Conservation (phyloP, 2,329 filamentous ascomycete genomes). For the Zymoseptoria passerinii region DNA sequence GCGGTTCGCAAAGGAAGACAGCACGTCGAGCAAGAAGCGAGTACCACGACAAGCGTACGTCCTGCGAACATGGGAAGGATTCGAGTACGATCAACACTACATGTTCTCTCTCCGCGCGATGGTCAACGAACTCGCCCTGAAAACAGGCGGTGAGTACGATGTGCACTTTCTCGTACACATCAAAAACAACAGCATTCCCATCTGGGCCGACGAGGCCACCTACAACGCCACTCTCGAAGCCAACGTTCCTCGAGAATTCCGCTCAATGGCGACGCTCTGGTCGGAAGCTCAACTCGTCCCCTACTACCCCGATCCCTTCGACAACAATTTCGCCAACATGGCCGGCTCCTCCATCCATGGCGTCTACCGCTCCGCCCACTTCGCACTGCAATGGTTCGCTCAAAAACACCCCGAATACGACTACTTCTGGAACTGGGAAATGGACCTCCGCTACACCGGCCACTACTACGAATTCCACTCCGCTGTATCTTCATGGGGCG, state of each 20-base stretch:
- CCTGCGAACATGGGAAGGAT: conserved; percentile 76
- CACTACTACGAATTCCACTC: conserved; percentile 76
- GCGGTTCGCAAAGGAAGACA: conserved; percentile 34
- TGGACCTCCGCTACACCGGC: conserved; percentile 72
- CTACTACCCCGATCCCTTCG: conserved; percentile 79
- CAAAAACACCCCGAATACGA: conserved; percentile 45
- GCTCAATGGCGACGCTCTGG: conserved; percentile 83
- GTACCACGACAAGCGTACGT: conserved; percentile 68
- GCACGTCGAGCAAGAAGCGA: conserved; percentile 29
- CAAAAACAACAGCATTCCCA: conserved; percentile 64
- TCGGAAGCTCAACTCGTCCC: conserved; percentile 87
- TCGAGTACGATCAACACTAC: conserved; percentile 68
- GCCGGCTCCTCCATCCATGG: conserved; percentile 64
- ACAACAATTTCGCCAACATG: conserved; percentile 62
- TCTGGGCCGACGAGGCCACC: conserved; percentile 66
- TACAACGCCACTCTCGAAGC: conserved; percentile 61
- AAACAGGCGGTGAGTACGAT: conserved; percentile 79
- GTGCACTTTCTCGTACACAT: conserved; percentile 80
- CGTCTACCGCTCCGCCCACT: conserved; percentile 63
- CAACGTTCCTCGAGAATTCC: conserved; percentile 74
- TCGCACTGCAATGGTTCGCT: conserved; percentile 45
- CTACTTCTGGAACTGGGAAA: conserved; percentile 77
- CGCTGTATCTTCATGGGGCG: conserved; percentile 55
- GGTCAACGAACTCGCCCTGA: conserved; percentile 71
- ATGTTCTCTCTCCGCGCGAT: conserved; percentile 73